phyloP scores from a whole-genome alignment of 306 rosid genomes.

The Morella rubra region DNA sequence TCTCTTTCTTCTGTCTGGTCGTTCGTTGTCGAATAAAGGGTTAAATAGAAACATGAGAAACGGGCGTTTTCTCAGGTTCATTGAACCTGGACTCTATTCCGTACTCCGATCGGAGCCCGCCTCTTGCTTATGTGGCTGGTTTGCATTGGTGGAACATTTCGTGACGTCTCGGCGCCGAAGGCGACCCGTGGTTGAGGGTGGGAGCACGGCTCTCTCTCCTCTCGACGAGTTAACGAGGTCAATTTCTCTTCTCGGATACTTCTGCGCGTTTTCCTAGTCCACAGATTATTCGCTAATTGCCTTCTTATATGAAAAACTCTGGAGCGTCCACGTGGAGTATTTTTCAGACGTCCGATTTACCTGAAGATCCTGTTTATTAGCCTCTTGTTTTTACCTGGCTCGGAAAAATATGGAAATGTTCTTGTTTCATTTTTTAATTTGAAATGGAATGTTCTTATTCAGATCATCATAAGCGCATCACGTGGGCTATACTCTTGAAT shows the following conservation, averaged over 20 bases:
- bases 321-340: not conserved
- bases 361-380: too few relatives aligned
- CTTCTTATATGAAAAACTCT: not conserved
- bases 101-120: not conserved
- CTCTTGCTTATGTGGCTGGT: conserved; percentile 13
- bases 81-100: conserved; percentile 51
- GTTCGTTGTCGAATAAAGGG: not conserved
- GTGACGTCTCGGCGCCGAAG: conserved; percentile 26
- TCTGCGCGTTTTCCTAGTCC: not conserved
- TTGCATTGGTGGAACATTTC: conserved; percentile 25
- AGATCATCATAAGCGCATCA: too few relatives aligned
- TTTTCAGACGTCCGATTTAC: not conserved
- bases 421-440: too few relatives aligned
- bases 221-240: too few relatives aligned
- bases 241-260: not conserved
- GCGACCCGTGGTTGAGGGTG: not conserved
- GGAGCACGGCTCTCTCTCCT: too few relatives aligned
- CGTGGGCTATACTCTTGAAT: too few relatives aligned
- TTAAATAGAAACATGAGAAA: conserved; percentile 19
- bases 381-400: too few relatives aligned
- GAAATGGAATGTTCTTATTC: too few relatives aligned
- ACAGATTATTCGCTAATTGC: not conserved
- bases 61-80: conserved; percentile 36
- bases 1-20: not conserved
- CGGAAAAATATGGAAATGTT: too few relatives aligned